Evolutionary conservation across 1,139 yeast species (phyloP).

Genomic region (Geotrichum cucujoidarum): DNA sequence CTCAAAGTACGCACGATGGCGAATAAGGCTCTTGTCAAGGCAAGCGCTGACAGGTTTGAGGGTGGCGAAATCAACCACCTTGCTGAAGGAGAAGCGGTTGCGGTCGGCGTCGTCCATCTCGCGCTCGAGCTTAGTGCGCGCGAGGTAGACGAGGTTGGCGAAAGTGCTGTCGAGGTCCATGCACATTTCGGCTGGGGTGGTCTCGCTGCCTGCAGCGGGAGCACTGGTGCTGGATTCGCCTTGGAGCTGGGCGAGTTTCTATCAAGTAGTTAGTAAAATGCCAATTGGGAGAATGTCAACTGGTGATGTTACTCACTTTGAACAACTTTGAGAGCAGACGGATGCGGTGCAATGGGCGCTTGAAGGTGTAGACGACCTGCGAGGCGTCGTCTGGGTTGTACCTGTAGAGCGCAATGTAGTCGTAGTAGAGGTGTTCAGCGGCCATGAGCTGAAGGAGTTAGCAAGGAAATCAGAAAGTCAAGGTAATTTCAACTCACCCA

Average conservation of each 20-base stretch:
- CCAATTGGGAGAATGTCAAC: background rate
- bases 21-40: conserved; percentile 32
- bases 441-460: background rate
- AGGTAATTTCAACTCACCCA: conserved; percentile 11
- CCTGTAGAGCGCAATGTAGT: conserved; percentile 36
- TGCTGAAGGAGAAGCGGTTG: conserved; percentile 30
- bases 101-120: conserved; percentile 27
- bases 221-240: background rate
- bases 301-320: conserved; percentile 18
- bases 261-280: conserved; percentile 1
- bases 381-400: conserved; percentile 36
- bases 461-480: background rate
- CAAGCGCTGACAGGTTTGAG: conserved; percentile 30
- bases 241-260: conserved; percentile 8
- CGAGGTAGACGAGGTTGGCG: conserved; percentile 22
- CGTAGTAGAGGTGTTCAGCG: conserved; percentile 10
- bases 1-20: conserved; percentile 35
- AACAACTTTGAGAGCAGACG: conserved; percentile 35
- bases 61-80: conserved; percentile 31
- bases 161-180: background rate
- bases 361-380: conserved; percentile 36
- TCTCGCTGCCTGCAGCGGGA: background rate
- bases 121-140: conserved; percentile 25
- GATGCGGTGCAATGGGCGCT: conserved; percentile 43
- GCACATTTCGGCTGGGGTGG: background rate